Evolutionary conservation across 106 monocot genomes (phyloP).

Genomic region (Iris macrosiphon): DNA sequence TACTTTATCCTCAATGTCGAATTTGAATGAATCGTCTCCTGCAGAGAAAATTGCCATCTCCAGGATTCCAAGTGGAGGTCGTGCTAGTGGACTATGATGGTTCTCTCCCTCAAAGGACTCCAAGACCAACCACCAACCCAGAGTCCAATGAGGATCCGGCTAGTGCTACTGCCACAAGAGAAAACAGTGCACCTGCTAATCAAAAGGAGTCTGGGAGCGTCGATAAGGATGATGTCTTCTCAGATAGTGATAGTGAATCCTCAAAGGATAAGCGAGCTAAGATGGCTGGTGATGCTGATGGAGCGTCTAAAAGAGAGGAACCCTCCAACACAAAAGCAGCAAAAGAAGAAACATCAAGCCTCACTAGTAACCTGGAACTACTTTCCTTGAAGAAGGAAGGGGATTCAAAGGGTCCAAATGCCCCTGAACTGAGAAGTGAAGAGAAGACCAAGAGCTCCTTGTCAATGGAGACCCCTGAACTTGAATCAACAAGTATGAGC

Average conservation of each 20-base stretch:
- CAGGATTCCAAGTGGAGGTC: conserved; percentile 92
- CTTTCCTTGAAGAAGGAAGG: conserved; percentile 31
- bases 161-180: conserved; percentile 13
- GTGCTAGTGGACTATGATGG: conserved; percentile 80
- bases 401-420: conserved; percentile 9
- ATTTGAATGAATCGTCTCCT: too few species aligned
- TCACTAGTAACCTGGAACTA: conserved; percentile 26
- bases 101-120: conserved; percentile 25
- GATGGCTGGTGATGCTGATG: not conserved
- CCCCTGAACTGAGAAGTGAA: conserved; percentile 19
- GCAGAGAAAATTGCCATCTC: conserved; percentile 91
- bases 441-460: conserved; percentile 10
- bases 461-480: conserved; percentile 12
- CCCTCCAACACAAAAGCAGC: conserved; percentile 14
- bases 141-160: conserved; percentile 12
- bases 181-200: conserved; percentile 17
- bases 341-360: conserved; percentile 13
- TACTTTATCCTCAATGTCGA: too few species aligned
- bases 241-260: conserved; percentile 81
- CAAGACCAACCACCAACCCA: conserved; percentile 6
- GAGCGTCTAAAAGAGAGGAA: not conserved
- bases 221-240: conserved; percentile 86
- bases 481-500: conserved; percentile 43
- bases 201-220: conserved; percentile 23
- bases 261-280: conserved; percentile 24